These are phyloP conservation scores for Penicillium sp. DNA, from an alignment of 2,329 filamentous ascomycete species.

Conservation along the genomic window DNA sequence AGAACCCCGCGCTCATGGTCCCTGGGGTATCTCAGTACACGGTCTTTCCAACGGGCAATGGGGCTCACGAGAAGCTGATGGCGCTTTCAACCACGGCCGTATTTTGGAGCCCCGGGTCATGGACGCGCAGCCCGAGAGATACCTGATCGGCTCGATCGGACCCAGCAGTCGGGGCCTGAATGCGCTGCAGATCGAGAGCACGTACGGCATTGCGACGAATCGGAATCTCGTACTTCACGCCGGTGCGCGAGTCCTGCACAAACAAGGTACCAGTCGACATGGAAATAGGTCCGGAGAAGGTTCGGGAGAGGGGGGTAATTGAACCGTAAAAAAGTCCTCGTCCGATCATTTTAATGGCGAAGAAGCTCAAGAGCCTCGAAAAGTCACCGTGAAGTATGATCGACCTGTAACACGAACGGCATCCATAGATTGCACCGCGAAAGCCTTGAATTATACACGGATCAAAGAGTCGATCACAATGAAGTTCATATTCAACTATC, in stretches of 20 bases:
- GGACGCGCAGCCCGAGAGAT: constrained; percentile 28
- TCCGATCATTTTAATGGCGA: neutral
- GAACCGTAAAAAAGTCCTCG: neutral
- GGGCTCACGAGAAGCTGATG: constrained; percentile 34
- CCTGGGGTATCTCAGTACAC: constrained; percentile 11
- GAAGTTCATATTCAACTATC: neutral
- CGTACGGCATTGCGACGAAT: constrained; percentile 29
- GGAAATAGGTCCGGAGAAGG: neutral
- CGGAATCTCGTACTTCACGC: constrained; percentile 27
- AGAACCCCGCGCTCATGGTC: constrained; percentile 29
- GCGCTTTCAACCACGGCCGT: constrained; percentile 30
- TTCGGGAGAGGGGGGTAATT: neutral
- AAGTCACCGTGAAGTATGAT: neutral
- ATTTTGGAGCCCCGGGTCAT: constrained; percentile 37
- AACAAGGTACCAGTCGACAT: constrained; percentile 18
- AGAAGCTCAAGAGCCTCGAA: neutral
- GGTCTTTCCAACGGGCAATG: neutral
- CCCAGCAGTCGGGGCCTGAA: constrained; percentile 17
- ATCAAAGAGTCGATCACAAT: neutral
- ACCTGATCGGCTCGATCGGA: constrained; percentile 25
- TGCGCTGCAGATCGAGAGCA: constrained; percentile 30
- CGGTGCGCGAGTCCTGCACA: constrained; percentile 32
- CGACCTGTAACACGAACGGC: neutral
- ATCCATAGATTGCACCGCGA: neutral
- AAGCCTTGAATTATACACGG: too few species aligned